Evolutionary conservation across 2,329 filamentous ascomycete species (phyloP), one percentile per base, ranked within the genome.

Genomic region (Trichophyton schoenleinii): DNA sequence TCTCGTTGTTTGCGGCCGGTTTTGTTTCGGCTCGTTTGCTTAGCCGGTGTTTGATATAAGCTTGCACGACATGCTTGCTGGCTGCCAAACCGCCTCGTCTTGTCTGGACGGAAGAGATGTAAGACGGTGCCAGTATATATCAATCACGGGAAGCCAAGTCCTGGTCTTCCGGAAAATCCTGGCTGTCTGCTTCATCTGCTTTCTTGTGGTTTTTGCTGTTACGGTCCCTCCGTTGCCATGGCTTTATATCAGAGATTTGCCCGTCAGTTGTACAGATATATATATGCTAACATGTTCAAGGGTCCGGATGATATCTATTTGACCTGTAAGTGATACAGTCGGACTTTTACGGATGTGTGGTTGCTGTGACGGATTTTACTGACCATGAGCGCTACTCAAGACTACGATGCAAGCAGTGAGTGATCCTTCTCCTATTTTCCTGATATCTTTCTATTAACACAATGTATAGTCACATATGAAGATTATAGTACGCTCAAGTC

Each of bases 401-500:
- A 87, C 72, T 77, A 85, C 68, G 84, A 87, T 73, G 76, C 86
- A 64, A 81, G 83, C 73, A 78, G 84, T 87, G 78, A 70, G 80
- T 77, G 67, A 64, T 34, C 2, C 2, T 34, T 7, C 22, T 25
- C 8, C 15, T 15, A 9, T 38, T 28, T 15, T 6, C 25, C n/a
- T 1, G 34, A 38, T 38, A 11, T 38, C 3, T 13, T 11, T 5
- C 15, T 55, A 20, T 28, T 55, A 18, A 55, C n/a, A 9, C n/a
- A 15, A 2, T n/a, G 65, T 55, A 46, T 70, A 91, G 89, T 97
- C 67, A 96, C 89, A 58, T 84, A 86, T 71, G 89, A 94, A 72
- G 94, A 99, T 74, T 83, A 97, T 67, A 88, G 91, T 72, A 87
- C 87, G 15, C 83, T 99, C 62, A 90, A 88, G 75, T 81, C 88